Evolutionary conservation across 2,329 filamentous ascomycete species (phyloP).

Genomic region (Zymoseptoria brevis): DNA sequence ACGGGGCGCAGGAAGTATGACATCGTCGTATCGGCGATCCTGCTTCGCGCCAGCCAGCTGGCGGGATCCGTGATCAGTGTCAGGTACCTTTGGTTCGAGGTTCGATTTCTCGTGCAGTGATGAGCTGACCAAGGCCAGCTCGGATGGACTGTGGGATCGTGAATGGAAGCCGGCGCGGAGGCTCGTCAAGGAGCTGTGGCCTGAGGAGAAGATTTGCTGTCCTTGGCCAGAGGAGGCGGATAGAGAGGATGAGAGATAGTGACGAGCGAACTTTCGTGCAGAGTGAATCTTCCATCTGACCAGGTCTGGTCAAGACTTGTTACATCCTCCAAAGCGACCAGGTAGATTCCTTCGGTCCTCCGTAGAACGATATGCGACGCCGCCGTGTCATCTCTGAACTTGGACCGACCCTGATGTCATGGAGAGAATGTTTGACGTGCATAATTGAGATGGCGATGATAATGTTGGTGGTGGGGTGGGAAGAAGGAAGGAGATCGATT

Average conservation of each 20-base stretch:
- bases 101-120: not conserved
- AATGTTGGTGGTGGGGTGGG: too few species aligned
- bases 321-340: too few species aligned
- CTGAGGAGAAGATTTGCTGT: not conserved
- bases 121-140: not conserved
- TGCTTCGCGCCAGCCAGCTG: not conserved
- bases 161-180: not conserved
- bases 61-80: not conserved
- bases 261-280: too few species aligned
- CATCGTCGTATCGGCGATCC: not conserved
- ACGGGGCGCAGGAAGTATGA: conserved; percentile 2
- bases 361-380: too few species aligned
- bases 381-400: too few species aligned
- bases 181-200: not conserved
- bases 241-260: not conserved
- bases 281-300: too few species aligned
- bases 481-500: too few species aligned
- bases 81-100: not conserved
- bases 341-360: too few species aligned
- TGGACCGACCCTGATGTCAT: too few species aligned
- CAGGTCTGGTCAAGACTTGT: too few species aligned
- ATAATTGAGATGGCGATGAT: too few species aligned
- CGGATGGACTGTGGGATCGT: not conserved
- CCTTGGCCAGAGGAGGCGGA: not conserved
- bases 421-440: too few species aligned